These are phyloP conservation scores for Alternaria arborescens DNA, from an alignment of 2,329 filamentous ascomycete genomes.

Conservation along the genomic window DNA sequence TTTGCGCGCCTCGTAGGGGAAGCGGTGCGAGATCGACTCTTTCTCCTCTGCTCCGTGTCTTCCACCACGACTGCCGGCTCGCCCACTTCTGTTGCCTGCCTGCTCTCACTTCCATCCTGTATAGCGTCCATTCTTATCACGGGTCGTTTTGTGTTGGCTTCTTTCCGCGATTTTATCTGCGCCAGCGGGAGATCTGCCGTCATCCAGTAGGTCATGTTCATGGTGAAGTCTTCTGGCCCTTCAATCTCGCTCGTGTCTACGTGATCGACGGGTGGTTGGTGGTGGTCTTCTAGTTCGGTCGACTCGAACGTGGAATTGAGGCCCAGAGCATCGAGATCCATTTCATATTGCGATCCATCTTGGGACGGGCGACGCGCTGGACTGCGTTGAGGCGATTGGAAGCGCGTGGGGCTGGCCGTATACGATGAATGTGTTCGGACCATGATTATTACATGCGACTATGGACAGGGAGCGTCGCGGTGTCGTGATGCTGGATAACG, in stretches of 20 bases:
- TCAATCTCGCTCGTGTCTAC: slow-evolving; percentile 53
- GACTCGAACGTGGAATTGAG: slow-evolving; percentile 48
- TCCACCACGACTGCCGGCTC: slow-evolving; percentile 31
- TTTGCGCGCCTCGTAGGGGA: slow-evolving; percentile 39
- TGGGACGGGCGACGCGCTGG: slow-evolving; percentile 39
- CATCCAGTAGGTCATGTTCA: slow-evolving; percentile 57
- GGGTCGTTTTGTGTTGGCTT: slow-evolving; percentile 29
- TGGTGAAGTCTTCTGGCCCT: slow-evolving; percentile 54
- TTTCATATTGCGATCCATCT: slow-evolving; percentile 50
- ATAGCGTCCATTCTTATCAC: slow-evolving; percentile 30
- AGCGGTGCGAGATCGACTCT: slow-evolving; percentile 12
- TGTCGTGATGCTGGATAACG: slow-evolving; percentile 7
- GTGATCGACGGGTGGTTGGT: slow-evolving; percentile 45
- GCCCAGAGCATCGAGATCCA: slow-evolving; percentile 51
- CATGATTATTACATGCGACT: slow-evolving; percentile 33
- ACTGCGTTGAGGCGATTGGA: slow-evolving; percentile 41
- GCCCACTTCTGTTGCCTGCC: slow-evolving; percentile 31
- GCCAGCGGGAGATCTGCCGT: slow-evolving; percentile 43
- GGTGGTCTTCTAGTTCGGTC: slow-evolving; percentile 39
- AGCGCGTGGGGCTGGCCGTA: slow-evolving; percentile 45
- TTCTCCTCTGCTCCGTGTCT: slow-evolving; percentile 11
- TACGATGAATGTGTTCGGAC: slow-evolving; percentile 46
- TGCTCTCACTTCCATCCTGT: slow-evolving; percentile 18
- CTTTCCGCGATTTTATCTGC: slow-evolving; percentile 45
- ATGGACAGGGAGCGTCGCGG: background rate